A percentile compares a stretch with the other conserved stretches of the same genome.
Conservation (phyloP, 164 flowering plant genomes). For the Berberis thunbergii region DNA sequence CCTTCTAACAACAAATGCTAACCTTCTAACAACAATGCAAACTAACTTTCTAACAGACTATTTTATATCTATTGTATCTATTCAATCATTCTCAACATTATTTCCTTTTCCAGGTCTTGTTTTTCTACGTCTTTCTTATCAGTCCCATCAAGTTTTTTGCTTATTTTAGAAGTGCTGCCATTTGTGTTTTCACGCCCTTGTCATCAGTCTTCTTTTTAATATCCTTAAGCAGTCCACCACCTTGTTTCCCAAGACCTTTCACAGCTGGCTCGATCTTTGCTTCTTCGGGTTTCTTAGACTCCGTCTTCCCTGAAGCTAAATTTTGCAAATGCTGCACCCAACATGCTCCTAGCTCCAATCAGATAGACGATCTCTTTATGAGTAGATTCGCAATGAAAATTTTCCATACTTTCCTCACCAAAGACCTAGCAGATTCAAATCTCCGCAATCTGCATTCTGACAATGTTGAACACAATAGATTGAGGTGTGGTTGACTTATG, state of each 20-base stretch:
- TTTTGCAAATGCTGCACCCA: constrained; percentile 97
- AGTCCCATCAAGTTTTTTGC: constrained; percentile 25
- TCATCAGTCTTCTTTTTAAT: constrained; percentile 64
- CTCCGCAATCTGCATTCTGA: constrained; percentile 40
- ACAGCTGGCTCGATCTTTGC: constrained; percentile 70
- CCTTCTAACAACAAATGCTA: no score
- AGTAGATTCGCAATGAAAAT: constrained; percentile 47
- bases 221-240: constrained; percentile 77
- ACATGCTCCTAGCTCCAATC: constrained; percentile 99
- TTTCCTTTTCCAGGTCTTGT: constrained; percentile 46
- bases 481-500: constrained; percentile 61
- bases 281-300: constrained; percentile 62
- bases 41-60: no score
- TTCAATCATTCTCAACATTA: no score
- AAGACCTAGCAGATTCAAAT: constrained; percentile 34
- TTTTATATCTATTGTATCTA: no score
- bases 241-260: constrained; percentile 97
- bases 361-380: constrained; percentile 39
- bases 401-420: constrained; percentile 51
- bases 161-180: constrained; percentile 19
- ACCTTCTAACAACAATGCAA: no score
- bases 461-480: constrained; percentile 32
- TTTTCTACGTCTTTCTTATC: constrained; percentile 38
- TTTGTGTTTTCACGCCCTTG: constrained; percentile 25
- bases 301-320: constrained; percentile 68